Percentiles rank a stretch among this genome's conserved stretches.
These are phyloP conservation scores for Somion occarium DNA, from an alignment of 1,284 basidiomycete species.

Conservation along the genomic window DNA sequence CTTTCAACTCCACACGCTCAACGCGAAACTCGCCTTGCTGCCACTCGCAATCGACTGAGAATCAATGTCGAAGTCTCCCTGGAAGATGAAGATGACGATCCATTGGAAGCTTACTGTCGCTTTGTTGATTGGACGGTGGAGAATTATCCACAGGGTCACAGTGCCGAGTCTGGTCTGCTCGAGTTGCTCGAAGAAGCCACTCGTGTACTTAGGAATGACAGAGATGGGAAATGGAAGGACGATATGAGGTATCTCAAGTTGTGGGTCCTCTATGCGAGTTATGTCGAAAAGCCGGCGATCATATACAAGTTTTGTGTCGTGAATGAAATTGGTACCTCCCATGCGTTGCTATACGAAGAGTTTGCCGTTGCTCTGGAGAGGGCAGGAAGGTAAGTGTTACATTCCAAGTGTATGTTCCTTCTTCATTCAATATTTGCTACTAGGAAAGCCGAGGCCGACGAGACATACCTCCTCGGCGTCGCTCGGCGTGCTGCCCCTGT, in stretches of 20 bases:
- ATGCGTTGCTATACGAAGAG: constrained; percentile 88
- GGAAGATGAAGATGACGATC: constrained; percentile 48
- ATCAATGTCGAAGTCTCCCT: constrained; percentile 50
- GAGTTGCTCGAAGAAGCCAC: constrained; percentile 83
- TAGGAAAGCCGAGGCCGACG: constrained; percentile 84
- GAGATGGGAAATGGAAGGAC: constrained; percentile 56
- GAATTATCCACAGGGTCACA: constrained; percentile 60
- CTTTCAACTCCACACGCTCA: constrained; percentile 70
- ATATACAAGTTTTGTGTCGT: constrained; percentile 85
- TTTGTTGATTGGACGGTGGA: constrained; percentile 72
- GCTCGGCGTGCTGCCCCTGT: constrained; percentile 78
- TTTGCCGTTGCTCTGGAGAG: constrained; percentile 81
- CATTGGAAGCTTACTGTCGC: constrained; percentile 54
- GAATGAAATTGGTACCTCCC: constrained; percentile 84
- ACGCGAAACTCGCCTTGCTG: constrained; percentile 60
- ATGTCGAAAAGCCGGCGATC: constrained; percentile 68
- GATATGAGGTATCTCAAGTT: constrained; percentile 88
- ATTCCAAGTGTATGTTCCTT: constrained; percentile 11
- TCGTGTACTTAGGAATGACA: constrained; percentile 64
- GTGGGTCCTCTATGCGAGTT: constrained; percentile 88
- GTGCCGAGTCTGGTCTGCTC: constrained; percentile 72
- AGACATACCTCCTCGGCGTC: constrained; percentile 84
- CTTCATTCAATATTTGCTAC: neutral
- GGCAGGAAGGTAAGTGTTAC: constrained; percentile 54
- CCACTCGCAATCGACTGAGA: constrained; percentile 54